Base-by-base conservation (phyloP, 306 rosid species). In the Trifolium pratense region DNA sequence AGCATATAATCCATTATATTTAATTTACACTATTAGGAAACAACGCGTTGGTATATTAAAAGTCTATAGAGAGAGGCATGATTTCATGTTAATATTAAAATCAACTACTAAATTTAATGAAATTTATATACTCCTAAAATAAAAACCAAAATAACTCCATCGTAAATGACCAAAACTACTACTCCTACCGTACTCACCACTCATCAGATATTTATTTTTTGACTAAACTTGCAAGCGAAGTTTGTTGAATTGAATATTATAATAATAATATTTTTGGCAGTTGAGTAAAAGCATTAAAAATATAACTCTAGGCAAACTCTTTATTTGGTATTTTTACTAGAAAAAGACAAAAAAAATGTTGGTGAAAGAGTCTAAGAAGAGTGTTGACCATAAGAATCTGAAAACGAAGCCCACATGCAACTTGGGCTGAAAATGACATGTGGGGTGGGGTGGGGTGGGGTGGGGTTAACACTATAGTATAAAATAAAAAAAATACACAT, bases 361-460 rank as follows among this genome's bases (percentile, higher is more conserved):
- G 52, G 53, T 40, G 34, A 21, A 2, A 59, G 20, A 40, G 53
- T 40, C 12, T 21, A 6, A 9, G 0, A 14, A 39, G 31, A 7
- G 46, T 7, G 65, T 69, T 70, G 76, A 77, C 57, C 15, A 17
- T 37, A n/a, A n/a, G n/a, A n/a, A 49, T n/a, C 15, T 46, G 68
- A 40, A 64, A 52, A 17, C 1, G 18, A 48, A 52, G 75, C 58
- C 58, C 70, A 58, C 59, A 26, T 2, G 76, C 59, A 61, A 0
- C 39, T 49, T 37, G 48, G 64, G 36, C 40, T 34, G 9, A 77
- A 77, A 68, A 45, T 3, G 58, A 55, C 48, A 53, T 1, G 1
- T 2, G 1, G 6, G 5, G 11, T n/a, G n/a, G n/a, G n/a, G n/a
- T n/a, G n/a, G n/a, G n/a, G n/a, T n/a, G 10, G 7, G 2, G 65